Base-by-base conservation (phyloP, 176 grass and related monocot genomes). In the Bothriochloa decipiens region DNA sequence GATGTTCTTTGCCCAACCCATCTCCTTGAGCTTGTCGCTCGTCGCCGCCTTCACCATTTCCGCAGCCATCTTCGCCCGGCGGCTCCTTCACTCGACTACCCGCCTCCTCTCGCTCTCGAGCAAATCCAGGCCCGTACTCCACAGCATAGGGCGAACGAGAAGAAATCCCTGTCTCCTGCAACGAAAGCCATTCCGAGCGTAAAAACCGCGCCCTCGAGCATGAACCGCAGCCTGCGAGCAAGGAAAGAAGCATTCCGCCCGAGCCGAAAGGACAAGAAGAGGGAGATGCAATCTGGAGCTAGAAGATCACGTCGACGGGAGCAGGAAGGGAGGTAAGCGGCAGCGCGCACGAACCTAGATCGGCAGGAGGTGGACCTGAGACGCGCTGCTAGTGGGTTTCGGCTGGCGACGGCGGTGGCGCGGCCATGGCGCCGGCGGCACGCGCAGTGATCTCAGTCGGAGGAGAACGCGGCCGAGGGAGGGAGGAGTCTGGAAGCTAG, bases 11-110 rank as follows among this genome's bases (percentile, higher is more conserved):
- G 75, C 86, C 96, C 96, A 99, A 68, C 96, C 96, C 78, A 87
- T 94, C 81, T 96, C 96, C 74, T 96, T 96, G 68, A 99, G 86
- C 82, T 91, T 99, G 65, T 99, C 93, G 57, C 83, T 90, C 65
- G 96, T 94, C 69, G 93, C 96, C 79, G 83, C 86, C 83, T 96
- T 99, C 57, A 99, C 93, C 93, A 99, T 89, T 80, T 90, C 91
- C 28, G 90, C 78, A 27, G 96, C 86, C 93, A 99, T 96, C 35
- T 73, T 46, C 68, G 14, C 45, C 65, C 35, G 13, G 15, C 20
- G 17, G 42, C 50, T 40, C 72, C 79, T 86, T 45, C 57, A 58
- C 60, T 45, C 55, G 4, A 43, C 7, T 32, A 70, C 13, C 37
- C 49, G 39, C 32, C 49, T 79, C 66, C 78, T 65, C 46, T 27